A percentile compares a stretch with the other conserved stretches of the same genome.
phyloP scores from a whole-genome alignment of 2,329 filamentous ascomycete species.

The Cadophora sp. region DNA sequence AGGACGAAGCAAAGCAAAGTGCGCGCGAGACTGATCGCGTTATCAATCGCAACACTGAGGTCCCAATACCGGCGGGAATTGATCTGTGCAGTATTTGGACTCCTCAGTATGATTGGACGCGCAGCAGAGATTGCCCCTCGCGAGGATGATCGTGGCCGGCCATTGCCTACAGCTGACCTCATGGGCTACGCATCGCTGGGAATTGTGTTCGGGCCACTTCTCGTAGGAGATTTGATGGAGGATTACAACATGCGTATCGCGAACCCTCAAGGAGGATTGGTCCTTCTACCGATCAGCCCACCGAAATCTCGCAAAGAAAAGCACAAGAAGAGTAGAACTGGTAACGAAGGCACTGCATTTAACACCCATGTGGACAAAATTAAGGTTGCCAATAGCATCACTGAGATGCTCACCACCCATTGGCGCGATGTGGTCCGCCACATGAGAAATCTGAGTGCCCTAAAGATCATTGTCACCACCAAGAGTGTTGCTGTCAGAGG shows the following conservation, averaged over 20 bases:
- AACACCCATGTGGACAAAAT: conserved; percentile 58
- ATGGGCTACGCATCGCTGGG: conserved; percentile 71
- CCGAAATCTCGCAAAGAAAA: conserved; percentile 52
- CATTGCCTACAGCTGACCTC: conserved; percentile 61
- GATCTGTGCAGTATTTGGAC: conserved; percentile 71
- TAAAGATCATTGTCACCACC: conserved; percentile 27
- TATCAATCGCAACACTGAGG: conserved; percentile 64
- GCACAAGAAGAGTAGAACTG: conserved; percentile 43
- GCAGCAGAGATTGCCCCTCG: conserved; percentile 59
- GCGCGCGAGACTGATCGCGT: conserved; percentile 68
- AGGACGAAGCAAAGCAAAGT: conserved; percentile 61
- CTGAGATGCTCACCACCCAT: conserved; percentile 70
- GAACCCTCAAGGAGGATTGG: conserved; percentile 38
- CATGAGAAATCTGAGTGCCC: conserved; percentile 54
- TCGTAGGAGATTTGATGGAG: conserved; percentile 64
- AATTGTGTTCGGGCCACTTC: conserved; percentile 69
- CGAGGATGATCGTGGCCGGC: conserved; percentile 58
- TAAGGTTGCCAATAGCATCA: conserved; percentile 62
- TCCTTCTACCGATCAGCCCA: conserved; percentile 43
- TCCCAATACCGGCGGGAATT: conserved; percentile 67
- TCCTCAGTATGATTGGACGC: conserved; percentile 66
- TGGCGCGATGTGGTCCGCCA: conserved; percentile 70
- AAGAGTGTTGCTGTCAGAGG: conserved; percentile 29
- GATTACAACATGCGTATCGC: conserved; percentile 50
- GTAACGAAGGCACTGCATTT: conserved; percentile 34